Evolutionary conservation across 441 rosid genomes (phyloP), one percentile per base, ranked within the genome.

Genomic region (Manihot esculenta): DNA sequence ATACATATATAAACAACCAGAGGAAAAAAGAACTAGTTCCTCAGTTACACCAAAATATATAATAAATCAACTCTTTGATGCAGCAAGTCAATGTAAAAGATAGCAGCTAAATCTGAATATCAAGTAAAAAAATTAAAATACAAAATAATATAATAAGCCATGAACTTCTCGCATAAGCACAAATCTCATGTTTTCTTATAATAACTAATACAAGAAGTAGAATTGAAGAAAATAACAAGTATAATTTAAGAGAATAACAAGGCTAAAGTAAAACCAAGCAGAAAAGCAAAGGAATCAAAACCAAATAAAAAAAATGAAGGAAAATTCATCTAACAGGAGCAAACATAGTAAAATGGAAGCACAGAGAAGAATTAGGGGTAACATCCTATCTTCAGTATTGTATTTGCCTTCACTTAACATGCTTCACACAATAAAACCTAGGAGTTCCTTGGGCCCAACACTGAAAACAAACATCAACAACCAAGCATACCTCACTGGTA

Each of bases 401-500:
- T 9, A 15, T 50, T 45, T 24, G 30, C 44, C 51, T 14, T 6
- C 35, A 53, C 26, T 51, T 38, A 74, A 47, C 41, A 59, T 15
- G 26, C 44, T 42, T 41, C 64, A 35, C 41, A 64, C 45, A 70
- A 58, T 58, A 62, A 30, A 63, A 20, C 21, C 15, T 27, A 73
- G 2, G 30, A 72, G 45, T 66, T 59, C 51, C 71, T 69, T 47
- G 53, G 70, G 74, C 61, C 69, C 55, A 75, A 69, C 62, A 69
- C 81, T 30, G 72, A 55, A 67, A 68, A 71, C 26, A 66, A 78
- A 64, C 76, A 76, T 27, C 72, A 68, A 76, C 81, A 78, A 60
- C 76, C 79, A 81, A 72, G 74, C 79, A 86, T 96, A 96, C 99
- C 99, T 96, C 99, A 78, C 96, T 96, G 76, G 81, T 93, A 79